These are phyloP conservation scores for Cutaneotrichosporon arboriforme DNA, from an alignment of 1,284 basidiomycete genomes.

Conservation along the genomic window DNA sequence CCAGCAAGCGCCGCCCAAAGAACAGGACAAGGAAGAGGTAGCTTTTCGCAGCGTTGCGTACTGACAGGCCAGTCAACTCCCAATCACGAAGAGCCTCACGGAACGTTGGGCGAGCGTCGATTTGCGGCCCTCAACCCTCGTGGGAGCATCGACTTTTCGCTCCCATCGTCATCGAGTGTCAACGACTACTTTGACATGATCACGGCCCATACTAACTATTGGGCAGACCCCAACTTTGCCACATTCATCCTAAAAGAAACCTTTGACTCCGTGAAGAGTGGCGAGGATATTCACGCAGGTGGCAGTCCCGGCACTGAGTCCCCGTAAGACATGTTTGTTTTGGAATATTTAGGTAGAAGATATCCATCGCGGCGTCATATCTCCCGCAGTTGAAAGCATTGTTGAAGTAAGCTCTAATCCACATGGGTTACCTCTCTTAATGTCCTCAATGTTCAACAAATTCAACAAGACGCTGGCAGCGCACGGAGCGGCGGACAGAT, in stretches of 20 bases:
- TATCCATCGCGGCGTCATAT: no score
- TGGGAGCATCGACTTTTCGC: constrained; percentile 46
- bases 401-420: no score
- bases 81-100: constrained; percentile 15
- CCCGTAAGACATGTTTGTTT: no score
- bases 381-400: no score
- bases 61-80: constrained; percentile 31
- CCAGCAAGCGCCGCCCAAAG: neutral
- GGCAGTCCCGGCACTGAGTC: no score
- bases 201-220: constrained; percentile 45
- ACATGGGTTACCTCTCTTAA: no score
- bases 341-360: no score
- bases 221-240: constrained; percentile 40
- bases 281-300: no score
- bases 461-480: no score
- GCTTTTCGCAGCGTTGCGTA: constrained; percentile 30
- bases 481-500: no score
- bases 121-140: constrained; percentile 49
- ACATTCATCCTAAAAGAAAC: constrained; percentile 47
- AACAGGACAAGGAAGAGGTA: constrained; percentile 32
- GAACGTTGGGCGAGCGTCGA: constrained; percentile 41
- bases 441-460: no score
- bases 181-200: constrained; percentile 48
- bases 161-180: constrained; percentile 40
- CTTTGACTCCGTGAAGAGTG: constrained; percentile 11